These are phyloP conservation scores for Suillus subluteus DNA, from an alignment of 768 basidiomycete genomes.

Conservation along the genomic window DNA sequence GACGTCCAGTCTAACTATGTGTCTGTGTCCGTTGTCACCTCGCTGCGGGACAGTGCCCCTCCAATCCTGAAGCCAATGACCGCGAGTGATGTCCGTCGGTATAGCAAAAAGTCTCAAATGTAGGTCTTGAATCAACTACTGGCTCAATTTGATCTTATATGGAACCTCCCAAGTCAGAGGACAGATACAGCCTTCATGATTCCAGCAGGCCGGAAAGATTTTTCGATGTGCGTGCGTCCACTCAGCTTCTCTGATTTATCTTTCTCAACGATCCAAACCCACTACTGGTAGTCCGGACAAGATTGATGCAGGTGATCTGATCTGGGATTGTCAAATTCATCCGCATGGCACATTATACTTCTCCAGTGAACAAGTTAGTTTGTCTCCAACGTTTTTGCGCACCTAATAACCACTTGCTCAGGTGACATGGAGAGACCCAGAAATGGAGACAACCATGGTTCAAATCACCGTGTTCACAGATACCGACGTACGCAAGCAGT, in stretches of 20 bases:
- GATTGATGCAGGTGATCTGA: background rate
- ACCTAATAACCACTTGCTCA: conserved; percentile 3
- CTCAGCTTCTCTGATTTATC: background rate
- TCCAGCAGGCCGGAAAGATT: background rate
- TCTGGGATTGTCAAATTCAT: conserved; percentile 1
- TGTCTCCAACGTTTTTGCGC: background rate
- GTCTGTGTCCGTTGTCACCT: background rate
- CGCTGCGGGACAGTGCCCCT: background rate
- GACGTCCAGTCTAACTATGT: background rate
- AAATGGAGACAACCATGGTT: conserved; percentile 6
- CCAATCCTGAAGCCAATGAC: conserved; percentile 1
- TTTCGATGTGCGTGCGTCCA: background rate
- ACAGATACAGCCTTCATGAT: conserved; percentile 4
- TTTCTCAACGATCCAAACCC: background rate
- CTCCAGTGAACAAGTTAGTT: conserved; percentile 2
- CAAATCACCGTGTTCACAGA: conserved; percentile 6
- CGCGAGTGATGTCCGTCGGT: conserved; percentile 6
- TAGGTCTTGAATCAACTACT: background rate
- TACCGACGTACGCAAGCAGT: background rate
- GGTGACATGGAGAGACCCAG: conserved; percentile 3
- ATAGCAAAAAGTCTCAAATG: conserved; percentile 9
- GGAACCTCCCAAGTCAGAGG: background rate
- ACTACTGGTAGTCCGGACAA: background rate
- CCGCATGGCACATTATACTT: conserved; percentile 5
- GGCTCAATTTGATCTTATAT: background rate